Evolutionary conservation across 2,329 filamentous ascomycete genomes (phyloP), one percentile per base, ranked within the genome.

Genomic region (Elsinoe perseae): DNA sequence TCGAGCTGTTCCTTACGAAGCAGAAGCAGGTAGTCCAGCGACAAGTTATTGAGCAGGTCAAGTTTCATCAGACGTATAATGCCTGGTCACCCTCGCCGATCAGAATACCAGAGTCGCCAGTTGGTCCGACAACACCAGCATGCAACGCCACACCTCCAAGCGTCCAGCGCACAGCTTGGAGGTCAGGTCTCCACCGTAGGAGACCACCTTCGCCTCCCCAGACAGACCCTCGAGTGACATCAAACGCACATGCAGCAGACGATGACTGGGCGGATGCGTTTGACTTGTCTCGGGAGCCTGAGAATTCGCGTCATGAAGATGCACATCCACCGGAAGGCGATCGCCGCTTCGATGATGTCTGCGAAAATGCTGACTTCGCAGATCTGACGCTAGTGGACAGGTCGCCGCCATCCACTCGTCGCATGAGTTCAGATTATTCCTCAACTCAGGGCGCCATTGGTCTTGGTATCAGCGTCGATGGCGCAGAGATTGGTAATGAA

Each of bases 21-120:
- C 53, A 56, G 28, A 48, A 20, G 5, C 23, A 46, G 12, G 3
- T 34, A 18, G 40, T 56, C 23, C 53, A 56, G 42, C 20, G 40
- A 4, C 38, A 56, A 14, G 40, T 46, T 1, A 28, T 56, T 1
- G 40, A 46, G 8, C 53, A 56, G 25, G 53, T 56, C 14, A 16
- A 46, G 16, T 20, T 34, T n/a, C 18, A 46, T 28, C 28, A 38
- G 6, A 23, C 16, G 4, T 25, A 34, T 18, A 18, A 23, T 3
- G 2, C 3, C 3, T 56, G 53, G 53, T 27, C 38, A 2, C 12
- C 9, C 14, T 16, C 16, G 8, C 16, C 28, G 9, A 38, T 50
- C 3, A 2, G 12, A 8, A 12, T 44, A 25, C 25, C 46, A 5
- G 16, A 30, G 3, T 30, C 27, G 14, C 30, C 23, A 21, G 20